Evolutionary conservation across 257 asterid genomes (phyloP).

Genomic region (Lycium barbarum): DNA sequence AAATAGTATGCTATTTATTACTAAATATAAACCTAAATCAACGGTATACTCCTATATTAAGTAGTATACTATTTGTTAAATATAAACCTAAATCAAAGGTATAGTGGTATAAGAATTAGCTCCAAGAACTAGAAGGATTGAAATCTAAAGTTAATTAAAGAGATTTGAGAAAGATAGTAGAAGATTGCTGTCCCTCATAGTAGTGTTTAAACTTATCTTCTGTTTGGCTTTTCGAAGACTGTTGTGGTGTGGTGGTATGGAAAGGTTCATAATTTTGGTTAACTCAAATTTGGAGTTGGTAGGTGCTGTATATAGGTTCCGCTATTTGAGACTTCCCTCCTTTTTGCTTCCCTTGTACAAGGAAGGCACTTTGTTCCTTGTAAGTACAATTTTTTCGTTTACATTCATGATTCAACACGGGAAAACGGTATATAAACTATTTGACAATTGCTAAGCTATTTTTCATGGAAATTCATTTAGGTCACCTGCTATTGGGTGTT

Average conservation of each 20-base stretch:
- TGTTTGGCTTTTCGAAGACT: not conserved
- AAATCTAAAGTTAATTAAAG: not conserved
- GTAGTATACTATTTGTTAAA: not conserved
- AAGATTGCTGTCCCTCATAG: not conserved
- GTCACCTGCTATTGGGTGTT: not conserved
- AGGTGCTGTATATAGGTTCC: not conserved
- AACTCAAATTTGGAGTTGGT: not conserved
- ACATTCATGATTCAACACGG: constrained; percentile 6
- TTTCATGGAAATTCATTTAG: constrained; percentile 7
- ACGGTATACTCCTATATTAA: not conserved
- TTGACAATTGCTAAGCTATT: not conserved
- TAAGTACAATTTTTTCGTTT: not conserved
- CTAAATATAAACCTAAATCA: not conserved
- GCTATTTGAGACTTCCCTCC: not conserved
- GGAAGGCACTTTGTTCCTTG: not conserved
- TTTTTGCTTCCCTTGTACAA: not conserved
- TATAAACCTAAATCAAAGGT: not conserved
- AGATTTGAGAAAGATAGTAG: not conserved
- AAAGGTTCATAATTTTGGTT: not conserved
- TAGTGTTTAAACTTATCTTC: not conserved
- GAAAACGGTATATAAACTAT: not conserved
- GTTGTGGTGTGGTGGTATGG: not conserved
- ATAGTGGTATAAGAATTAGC: not conserved
- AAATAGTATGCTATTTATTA: not conserved
- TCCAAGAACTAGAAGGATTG: not conserved